Base-by-base conservation (phyloP, 805 yeast genomes). In the Kodamaea neixiangensis region DNA sequence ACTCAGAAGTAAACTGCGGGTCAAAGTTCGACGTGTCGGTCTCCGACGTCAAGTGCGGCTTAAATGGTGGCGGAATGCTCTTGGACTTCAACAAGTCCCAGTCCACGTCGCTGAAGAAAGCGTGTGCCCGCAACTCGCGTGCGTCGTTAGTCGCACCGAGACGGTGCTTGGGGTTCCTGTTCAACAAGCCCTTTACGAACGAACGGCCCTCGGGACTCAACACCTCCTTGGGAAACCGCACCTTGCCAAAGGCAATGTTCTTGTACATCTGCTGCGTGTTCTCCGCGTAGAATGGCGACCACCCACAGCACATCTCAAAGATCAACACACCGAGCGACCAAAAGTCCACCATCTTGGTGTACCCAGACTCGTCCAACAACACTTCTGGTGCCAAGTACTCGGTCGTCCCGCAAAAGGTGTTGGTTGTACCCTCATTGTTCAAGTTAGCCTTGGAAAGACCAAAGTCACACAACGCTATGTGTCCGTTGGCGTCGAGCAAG, bases 231-330 rank as follows among this genome's bases (percentile, higher is more conserved):
- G 99, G 99, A 70, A 94, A 94, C 63, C 97, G 81, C 42, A 94
- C 98, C 69, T 93, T 94, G 55, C 99, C 99, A 71, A 91, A 94
- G 3, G 98, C 99, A 74, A 94, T 94, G 72, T 94, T 94, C 74
- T 93, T 94, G 73, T 94, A 94, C 99, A 94, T 94, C 70, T 94
- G 97, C 74, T 94, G 98, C 46, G 96, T 91, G 68, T 90, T 93
- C 56, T 93, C 97, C 21, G 98, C 99, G 64, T 90, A 94, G 69
- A 94, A 94, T 49, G 99, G 99, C 3, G 97, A 88, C 99, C 98
- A 94, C 47, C 99, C 99, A 73, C 98, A 94, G 70, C 98, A 92
- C 99, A 94, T 94, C 73, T 94, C 99, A 70, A 94, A 94, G 43
- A 94, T 91, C 52, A 94, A 76, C 20, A 94, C 99, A 53, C 99